Conservation (phyloP, 148 eudicot species). For the Fagopyrum tataricum region DNA sequence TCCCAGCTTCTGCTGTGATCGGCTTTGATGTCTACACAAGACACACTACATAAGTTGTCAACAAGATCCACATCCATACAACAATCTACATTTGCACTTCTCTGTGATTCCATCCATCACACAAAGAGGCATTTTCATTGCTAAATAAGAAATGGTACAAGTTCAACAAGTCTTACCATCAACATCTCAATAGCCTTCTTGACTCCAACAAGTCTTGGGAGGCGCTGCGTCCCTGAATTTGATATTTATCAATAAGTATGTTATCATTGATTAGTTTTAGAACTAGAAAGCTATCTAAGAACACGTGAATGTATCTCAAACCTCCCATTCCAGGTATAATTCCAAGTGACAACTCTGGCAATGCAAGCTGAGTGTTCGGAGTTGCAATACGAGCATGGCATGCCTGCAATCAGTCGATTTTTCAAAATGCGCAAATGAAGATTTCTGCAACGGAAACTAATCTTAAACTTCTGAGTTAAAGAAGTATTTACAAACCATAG, state of each 20-base stretch:
- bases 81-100: not conserved
- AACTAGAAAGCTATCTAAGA: not conserved
- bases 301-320: constrained; percentile 10
- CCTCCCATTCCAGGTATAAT: constrained; percentile 91
- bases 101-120: not conserved
- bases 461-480: not conserved
- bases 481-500: constrained; percentile 52
- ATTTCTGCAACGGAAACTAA: not conserved
- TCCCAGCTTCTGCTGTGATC: constrained; percentile 72
- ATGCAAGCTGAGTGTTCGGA: constrained; percentile 68
- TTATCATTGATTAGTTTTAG: not conserved
- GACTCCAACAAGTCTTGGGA: constrained; percentile 87
- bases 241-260: constrained; percentile 3
- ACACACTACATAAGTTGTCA: not conserved
- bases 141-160: not conserved
- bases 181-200: constrained; percentile 71
- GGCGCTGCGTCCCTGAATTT: constrained; percentile 79
- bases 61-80: not conserved
- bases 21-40: constrained; percentile 56
- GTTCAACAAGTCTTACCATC: constrained; percentile 43
- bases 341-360: constrained; percentile 93
- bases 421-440: not conserved
- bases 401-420: constrained; percentile 38
- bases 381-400: constrained; percentile 90
- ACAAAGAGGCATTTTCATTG: not conserved